Evolutionary conservation across 768 basidiomycete species (phyloP).

Genomic region (Naematelia aurantialba): DNA sequence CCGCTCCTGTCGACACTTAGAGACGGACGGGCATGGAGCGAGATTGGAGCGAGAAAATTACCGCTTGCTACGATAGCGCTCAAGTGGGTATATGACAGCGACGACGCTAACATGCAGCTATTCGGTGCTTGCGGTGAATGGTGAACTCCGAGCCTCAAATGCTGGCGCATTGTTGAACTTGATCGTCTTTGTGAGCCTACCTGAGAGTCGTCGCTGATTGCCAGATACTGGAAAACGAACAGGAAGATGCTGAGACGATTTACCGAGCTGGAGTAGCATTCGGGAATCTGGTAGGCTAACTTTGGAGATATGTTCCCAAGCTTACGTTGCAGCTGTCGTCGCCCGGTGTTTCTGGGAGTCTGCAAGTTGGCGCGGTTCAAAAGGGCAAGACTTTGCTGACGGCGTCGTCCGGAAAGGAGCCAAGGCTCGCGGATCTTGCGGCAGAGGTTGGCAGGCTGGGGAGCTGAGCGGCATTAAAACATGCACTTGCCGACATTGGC

Average conservation of each 20-base stretch:
- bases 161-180: slow-evolving; percentile 25
- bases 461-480: slow-evolving; percentile 13
- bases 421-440: slow-evolving; percentile 39
- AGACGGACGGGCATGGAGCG: slow-evolving; percentile 56
- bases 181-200: slow-evolving; percentile 33
- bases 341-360: slow-evolving; percentile 26
- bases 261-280: slow-evolving; percentile 45
- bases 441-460: slow-evolving; percentile 34
- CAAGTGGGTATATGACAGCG: slow-evolving; percentile 64
- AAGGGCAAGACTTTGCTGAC: slow-evolving; percentile 19
- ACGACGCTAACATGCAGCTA: slow-evolving; percentile 30
- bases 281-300: slow-evolving; percentile 38
- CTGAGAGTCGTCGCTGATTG: neutral
- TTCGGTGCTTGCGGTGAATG: slow-evolving; percentile 41
- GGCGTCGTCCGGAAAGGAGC: slow-evolving; percentile 26
- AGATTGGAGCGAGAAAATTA: slow-evolving; percentile 69
- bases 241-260: slow-evolving; percentile 39
- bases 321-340: slow-evolving; percentile 26
- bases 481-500: too few relatives aligned
- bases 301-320: neutral
- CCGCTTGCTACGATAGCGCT: slow-evolving; percentile 77
- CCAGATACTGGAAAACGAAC: slow-evolving; percentile 45
- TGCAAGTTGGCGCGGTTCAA: slow-evolving; percentile 36
- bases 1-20: slow-evolving; percentile 53
- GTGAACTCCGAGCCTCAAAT: slow-evolving; percentile 18